Conservation (phyloP, 2,329 filamentous ascomycete species). For the Verticillium longisporum region DNA sequence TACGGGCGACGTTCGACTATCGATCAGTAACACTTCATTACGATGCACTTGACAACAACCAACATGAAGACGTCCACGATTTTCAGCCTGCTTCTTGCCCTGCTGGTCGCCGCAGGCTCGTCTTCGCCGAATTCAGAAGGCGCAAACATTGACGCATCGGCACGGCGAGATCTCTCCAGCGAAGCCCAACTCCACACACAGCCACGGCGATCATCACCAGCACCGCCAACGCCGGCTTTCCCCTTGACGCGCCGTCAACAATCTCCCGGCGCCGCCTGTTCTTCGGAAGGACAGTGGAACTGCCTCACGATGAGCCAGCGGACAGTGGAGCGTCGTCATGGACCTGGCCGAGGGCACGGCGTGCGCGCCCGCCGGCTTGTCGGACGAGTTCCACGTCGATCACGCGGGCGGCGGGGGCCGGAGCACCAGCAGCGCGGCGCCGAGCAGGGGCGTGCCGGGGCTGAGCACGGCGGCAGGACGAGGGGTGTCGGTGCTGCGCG, state of each 20-base stretch:
- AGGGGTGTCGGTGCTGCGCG: background rate
- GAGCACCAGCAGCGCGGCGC: background rate
- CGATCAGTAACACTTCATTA: background rate
- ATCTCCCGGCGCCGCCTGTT: conserved; percentile 30
- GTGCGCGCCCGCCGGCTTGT: conserved; percentile 36
- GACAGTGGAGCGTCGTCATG: conserved; percentile 38
- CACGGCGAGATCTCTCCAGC: background rate
- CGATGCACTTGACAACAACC: background rate
- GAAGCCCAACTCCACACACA: background rate
- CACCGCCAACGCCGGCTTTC: background rate
- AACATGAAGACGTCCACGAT: background rate
- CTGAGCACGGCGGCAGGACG: background rate
- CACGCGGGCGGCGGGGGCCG: conserved; percentile 1
- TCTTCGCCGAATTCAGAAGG: background rate
- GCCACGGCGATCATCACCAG: background rate
- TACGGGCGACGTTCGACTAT: background rate
- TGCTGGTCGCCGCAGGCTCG: background rate
- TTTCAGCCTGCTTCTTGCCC: background rate
- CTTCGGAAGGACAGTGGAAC: conserved; percentile 46
- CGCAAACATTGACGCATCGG: background rate
- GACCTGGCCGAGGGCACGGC: conserved; percentile 34
- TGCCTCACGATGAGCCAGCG: conserved; percentile 44
- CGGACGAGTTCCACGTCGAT: conserved; percentile 30
- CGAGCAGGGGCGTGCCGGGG: background rate
- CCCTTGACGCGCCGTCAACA: conserved; percentile 16